phyloP scores from a whole-genome alignment of 768 basidiomycete species.

The Lactarius deliciosus region DNA sequence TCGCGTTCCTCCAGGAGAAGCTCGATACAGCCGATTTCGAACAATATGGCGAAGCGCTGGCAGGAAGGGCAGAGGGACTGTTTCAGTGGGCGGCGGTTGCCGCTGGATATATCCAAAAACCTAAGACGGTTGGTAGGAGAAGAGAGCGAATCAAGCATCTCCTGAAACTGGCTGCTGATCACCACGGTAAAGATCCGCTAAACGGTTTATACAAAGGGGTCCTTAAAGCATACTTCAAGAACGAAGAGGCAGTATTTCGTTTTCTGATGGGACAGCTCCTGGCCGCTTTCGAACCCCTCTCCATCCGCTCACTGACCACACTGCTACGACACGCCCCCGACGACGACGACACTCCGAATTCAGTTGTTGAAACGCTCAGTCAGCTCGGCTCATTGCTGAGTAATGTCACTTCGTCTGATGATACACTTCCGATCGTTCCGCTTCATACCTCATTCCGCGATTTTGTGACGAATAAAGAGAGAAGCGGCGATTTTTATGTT shows the following conservation, averaged over 20 bases:
- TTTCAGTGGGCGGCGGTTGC: constrained; percentile 1
- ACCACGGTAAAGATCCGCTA: not conserved
- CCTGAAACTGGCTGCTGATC: not conserved
- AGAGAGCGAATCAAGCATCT: not conserved
- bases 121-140: not conserved
- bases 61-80: not conserved
- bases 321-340: not conserved
- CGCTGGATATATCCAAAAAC: not conserved
- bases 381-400: constrained; percentile 4
- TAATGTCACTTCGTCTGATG: not conserved
- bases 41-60: not conserved
- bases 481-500: not conserved
- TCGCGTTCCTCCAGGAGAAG: not conserved
- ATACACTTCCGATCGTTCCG: constrained; percentile 1
- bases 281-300: constrained; percentile 7
- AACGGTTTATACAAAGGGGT: not conserved
- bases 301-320: not conserved
- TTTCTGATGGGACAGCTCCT: constrained; percentile 6
- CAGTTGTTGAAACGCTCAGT: not conserved
- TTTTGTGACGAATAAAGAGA: not conserved
- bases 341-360: not conserved
- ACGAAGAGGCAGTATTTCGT: not conserved
- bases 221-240: not conserved
- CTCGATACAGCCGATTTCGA: not conserved
- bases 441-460: constrained; percentile 2